Base-by-base conservation (phyloP, 768 basidiomycete genomes). In the Tubosaeta sp. region DNA sequence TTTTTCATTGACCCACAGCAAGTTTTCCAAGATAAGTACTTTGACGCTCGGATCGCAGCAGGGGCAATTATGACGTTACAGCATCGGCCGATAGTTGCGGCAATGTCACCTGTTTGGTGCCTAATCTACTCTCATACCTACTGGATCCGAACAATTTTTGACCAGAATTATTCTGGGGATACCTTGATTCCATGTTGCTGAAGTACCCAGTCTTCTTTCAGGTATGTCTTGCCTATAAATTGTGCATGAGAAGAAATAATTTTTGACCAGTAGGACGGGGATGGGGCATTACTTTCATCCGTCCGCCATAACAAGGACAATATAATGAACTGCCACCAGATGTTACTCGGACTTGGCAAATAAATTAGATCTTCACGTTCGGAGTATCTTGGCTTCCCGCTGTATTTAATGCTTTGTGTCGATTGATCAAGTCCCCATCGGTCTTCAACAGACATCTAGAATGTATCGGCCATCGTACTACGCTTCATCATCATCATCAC, bases 391-490 rank as follows among this genome's bases (percentile, higher is more conserved):
- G 21, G 1, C 14, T 12, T 4, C 19, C n/a, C 6, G 45, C 16
- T n/a, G n/a, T 57, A 57, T 57, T 49, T 60, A 60, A 54, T 25
- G n/a, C 16, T n/a, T 31, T 13, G 18, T 14, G 14, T 18, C 21
- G 43, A 36, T 29, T 6, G 40, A 29, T 34, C 31, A 36, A 14
- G 21, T 16, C 7, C 19, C 30, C 41, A 31, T 38, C 11, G 16
- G 34, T 27, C 3, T 14, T 22, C 21, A 12, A 10, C 31, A 42
- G 13, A n/a, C 21, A 25, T 40, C n/a, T 14, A n/a, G 1, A 12
- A 52, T 48, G 50, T 38, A 51, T 34, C 44, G 30, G 2, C 41
- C 47, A 19, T 22, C 43, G 18, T 16, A 31, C 25, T 36, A 13
- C 7, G 1, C 27, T 34, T 16, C 29, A 14, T 2, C 31, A 13